Percentiles rank a stretch among this genome's conserved stretches.
Conservation (phyloP, 371 early-diverging fungal species). For the Apophysomyces elegans region DNA sequence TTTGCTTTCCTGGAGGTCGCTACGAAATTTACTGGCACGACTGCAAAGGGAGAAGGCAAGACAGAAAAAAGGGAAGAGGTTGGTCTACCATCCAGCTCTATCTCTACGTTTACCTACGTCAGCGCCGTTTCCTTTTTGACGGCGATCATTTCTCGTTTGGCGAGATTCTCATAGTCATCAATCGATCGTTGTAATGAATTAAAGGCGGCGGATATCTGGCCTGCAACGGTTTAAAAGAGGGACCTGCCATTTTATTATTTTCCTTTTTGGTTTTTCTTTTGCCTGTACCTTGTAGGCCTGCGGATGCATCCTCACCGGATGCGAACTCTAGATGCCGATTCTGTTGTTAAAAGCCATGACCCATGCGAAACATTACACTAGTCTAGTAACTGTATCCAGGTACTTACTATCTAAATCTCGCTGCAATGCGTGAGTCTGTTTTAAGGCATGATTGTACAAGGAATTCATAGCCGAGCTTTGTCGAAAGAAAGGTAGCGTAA, state of each 20-base stretch:
- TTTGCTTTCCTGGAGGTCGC: conserved; percentile 62
- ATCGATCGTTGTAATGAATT: conserved; percentile 69
- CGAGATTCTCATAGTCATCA: conserved; percentile 74
- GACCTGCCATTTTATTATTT: conserved; percentile 9
- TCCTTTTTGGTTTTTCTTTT: neutral
- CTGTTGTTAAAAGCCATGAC: no score
- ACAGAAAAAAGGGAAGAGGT: neutral
- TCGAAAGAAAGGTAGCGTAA: conserved; percentile 1
- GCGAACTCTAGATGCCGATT: conserved; percentile 45
- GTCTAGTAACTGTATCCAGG: neutral
- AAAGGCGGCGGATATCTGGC: conserved; percentile 72
- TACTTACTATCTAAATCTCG: conserved; percentile 56
- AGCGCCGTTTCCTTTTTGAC: conserved; percentile 77
- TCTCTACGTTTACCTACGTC: conserved; percentile 52
- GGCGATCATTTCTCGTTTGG: conserved; percentile 75
- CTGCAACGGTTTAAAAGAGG: conserved; percentile 33
- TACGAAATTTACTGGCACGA: conserved; percentile 67
- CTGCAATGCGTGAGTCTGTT: conserved; percentile 61
- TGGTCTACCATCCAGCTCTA: neutral
- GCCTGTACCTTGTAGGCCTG: conserved; percentile 61
- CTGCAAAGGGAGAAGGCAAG: conserved; percentile 27
- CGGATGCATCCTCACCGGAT: conserved; percentile 62
- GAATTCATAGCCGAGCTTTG: conserved; percentile 52
- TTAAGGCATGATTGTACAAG: conserved; percentile 64
- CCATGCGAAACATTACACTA: neutral